Conservation (phyloP, 805 yeast genomes). For the Lachancea mirantina region DNA sequence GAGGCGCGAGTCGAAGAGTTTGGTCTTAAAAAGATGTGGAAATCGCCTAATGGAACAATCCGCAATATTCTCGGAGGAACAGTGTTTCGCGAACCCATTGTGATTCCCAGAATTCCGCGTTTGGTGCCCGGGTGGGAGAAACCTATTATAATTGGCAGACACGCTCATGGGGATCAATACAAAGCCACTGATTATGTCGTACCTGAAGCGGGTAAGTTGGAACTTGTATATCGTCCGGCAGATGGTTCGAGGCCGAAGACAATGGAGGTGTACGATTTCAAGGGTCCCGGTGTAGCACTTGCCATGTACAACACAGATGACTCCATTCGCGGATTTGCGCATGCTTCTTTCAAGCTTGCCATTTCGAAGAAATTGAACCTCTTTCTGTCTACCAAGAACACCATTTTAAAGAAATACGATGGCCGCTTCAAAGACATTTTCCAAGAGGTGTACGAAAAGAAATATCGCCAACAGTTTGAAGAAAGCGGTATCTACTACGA, state of each 20-base stretch:
- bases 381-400: conserved; percentile 69
- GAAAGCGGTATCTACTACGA: conserved; percentile 60
- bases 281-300: conserved; percentile 59
- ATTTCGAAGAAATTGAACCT: conserved; percentile 55
- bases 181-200: conserved; percentile 70
- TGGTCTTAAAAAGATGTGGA: conserved; percentile 71
- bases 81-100: conserved; percentile 78
- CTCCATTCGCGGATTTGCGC: conserved; percentile 70
- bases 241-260: conserved; percentile 43
- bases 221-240: conserved; percentile 58
- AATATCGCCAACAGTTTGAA: conserved; percentile 53
- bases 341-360: conserved; percentile 72
- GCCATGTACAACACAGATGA: conserved; percentile 83
- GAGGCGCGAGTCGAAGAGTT: conserved; percentile 74
- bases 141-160: conserved; percentile 81
- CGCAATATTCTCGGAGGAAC: conserved; percentile 78
- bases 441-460: conserved; percentile 53
- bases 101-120: conserved; percentile 70
- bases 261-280: conserved; percentile 50
- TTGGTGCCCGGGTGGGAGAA: conserved; percentile 74
- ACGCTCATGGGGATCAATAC: conserved; percentile 79
- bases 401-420: conserved; percentile 74
- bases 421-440: conserved; percentile 79
- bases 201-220: conserved; percentile 54
- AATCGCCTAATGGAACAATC: conserved; percentile 79